phyloP scores from a whole-genome alignment of 2,329 filamentous ascomycete species.

The Aspergillus sp. region DNA sequence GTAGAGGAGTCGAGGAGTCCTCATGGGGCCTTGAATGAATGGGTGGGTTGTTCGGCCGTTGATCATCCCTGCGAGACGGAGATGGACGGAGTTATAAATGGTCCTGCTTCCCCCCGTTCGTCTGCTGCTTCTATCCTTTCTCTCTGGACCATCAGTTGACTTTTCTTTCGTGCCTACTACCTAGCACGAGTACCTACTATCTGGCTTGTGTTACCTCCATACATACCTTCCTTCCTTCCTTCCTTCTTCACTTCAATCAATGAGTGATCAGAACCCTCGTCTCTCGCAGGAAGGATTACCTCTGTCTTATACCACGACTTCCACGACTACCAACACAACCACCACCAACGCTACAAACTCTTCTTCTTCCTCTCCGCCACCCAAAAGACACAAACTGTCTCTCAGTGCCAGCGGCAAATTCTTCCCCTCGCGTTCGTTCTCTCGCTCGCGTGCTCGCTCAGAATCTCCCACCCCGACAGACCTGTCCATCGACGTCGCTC shows the following conservation, averaged over 20 bases:
- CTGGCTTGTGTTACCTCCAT: neutral
- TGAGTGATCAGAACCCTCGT: constrained; percentile 6
- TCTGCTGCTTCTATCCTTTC: too few species aligned
- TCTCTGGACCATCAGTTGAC: neutral
- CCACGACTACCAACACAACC: constrained; percentile 1
- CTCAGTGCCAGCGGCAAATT: constrained; percentile 5
- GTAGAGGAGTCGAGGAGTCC: neutral
- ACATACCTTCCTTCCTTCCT: neutral
- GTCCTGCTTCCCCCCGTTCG: neutral
- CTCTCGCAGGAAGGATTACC: constrained; percentile 1
- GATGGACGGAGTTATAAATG: neutral
- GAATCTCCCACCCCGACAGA: constrained; percentile 13
- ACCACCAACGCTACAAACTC: too few species aligned
- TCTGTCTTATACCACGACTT: constrained; percentile 8
- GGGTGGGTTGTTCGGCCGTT: too few species aligned
- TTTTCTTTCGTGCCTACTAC: neutral
- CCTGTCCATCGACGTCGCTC: constrained; percentile 6
- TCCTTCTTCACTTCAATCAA: neutral
- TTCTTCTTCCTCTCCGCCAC: constrained; percentile 6
- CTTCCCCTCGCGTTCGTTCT: constrained; percentile 8
- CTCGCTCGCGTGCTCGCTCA: neutral
- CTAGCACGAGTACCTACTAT: too few species aligned
- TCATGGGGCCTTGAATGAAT: too few species aligned
- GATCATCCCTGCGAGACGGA: neutral
- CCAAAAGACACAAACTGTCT: constrained; percentile 2